Conservation (phyloP, 2,329 filamentous ascomycete species). For the Paracamarosporium sp. region DNA sequence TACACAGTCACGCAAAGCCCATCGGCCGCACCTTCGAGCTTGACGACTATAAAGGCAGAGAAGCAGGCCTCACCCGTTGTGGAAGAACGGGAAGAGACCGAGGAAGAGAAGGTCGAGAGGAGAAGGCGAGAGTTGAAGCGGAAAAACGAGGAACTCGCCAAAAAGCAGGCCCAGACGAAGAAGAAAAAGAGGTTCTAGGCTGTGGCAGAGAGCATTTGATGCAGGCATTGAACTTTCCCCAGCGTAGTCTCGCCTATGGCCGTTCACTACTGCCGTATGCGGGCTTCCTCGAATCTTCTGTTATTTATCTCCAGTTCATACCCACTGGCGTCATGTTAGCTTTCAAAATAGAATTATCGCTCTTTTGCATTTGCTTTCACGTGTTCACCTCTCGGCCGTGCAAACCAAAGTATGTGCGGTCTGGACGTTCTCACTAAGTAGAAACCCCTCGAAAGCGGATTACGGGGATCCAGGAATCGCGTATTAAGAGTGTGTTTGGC, state of each 20-base stretch:
- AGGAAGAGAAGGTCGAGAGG: conserved; percentile 61
- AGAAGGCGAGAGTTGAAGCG: conserved; percentile 65
- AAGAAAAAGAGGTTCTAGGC: conserved; percentile 43
- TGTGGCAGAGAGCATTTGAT: background rate
- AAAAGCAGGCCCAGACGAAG: conserved; percentile 54
- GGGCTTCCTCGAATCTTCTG: background rate
- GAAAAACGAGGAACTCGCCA: conserved; percentile 59
- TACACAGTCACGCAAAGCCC: conserved; percentile 14
- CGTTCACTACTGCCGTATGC: background rate
- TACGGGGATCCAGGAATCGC: background rate
- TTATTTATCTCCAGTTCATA: background rate
- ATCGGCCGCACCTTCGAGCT: conserved; percentile 17
- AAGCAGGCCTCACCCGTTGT: conserved; percentile 19
- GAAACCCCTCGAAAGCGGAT: background rate
- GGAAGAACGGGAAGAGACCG: conserved; percentile 43
- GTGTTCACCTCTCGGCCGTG: background rate
- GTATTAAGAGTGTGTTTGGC: background rate
- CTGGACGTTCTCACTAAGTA: background rate
- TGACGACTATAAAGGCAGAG: background rate
- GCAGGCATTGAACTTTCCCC: background rate
- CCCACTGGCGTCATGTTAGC: background rate
- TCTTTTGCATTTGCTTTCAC: background rate
- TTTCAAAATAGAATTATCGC: background rate
- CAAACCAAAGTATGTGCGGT: background rate
- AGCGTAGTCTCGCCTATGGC: background rate